Evolutionary conservation across 371 early-diverging fungal species (phyloP).

Genomic region (Mucor sp.): DNA sequence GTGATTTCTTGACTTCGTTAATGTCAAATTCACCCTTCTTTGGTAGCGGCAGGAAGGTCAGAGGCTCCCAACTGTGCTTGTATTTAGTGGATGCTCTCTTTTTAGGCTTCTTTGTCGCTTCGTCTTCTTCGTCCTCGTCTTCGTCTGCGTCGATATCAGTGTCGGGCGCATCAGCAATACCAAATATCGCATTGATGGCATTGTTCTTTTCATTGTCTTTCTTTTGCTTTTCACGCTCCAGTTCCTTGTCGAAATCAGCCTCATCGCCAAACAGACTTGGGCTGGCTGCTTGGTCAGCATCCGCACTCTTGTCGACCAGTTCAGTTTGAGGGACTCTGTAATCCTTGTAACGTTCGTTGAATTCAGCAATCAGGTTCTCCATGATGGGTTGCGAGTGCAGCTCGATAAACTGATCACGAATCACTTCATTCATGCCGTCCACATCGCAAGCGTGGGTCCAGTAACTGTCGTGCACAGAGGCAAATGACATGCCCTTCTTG

Average conservation of each 20-base stretch:
- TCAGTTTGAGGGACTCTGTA: constrained; percentile 65
- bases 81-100: constrained; percentile 26
- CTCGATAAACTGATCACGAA: constrained; percentile 90
- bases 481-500: constrained; percentile 79
- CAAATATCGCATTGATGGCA: constrained; percentile 37
- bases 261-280: constrained; percentile 14
- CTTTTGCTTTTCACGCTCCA: constrained; percentile 30
- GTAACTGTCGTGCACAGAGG: constrained; percentile 97
- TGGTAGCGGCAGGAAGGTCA: constrained; percentile 80
- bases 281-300: not conserved
- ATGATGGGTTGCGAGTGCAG: constrained; percentile 88
- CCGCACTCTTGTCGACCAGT: constrained; percentile 1
- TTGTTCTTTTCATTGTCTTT: constrained; percentile 31
- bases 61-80: constrained; percentile 65
- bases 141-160: constrained; percentile 18
- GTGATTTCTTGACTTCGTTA: constrained; percentile 73
- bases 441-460: constrained; percentile 98
- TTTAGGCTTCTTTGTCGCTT: constrained; percentile 17
- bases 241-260: constrained; percentile 13
- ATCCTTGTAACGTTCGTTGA: constrained; percentile 78
- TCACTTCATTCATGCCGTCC: constrained; percentile 80
- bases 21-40: constrained; percentile 86
- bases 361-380: constrained; percentile 82
- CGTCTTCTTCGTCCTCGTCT: constrained; percentile 17
- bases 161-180: constrained; percentile 18